Evolutionary conservation across 176 grass and related monocot genomes (phyloP).

Genomic region (Phoenix dactylifera): DNA sequence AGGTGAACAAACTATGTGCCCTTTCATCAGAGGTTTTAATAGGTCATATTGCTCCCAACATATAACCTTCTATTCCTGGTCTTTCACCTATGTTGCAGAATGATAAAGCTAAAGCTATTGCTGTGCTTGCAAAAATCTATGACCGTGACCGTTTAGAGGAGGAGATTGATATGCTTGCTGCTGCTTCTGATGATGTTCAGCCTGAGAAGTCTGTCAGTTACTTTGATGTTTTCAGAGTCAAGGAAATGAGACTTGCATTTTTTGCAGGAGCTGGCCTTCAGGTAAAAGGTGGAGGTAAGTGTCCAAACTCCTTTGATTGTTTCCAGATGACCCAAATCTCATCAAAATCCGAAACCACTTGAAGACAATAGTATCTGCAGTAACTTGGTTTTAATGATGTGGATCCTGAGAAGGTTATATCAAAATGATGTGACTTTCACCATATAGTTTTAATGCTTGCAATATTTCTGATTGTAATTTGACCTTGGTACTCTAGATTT

Average conservation of each 20-base stretch:
- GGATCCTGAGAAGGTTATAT: too few relatives aligned
- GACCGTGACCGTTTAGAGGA: slow-evolving; percentile 56
- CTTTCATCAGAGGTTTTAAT: too few relatives aligned
- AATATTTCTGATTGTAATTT: too few relatives aligned
- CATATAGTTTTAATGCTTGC: too few relatives aligned
- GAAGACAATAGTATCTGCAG: too few relatives aligned
- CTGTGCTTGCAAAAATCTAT: slow-evolving; percentile 72
- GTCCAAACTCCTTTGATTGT: neutral
- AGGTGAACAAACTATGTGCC: slow-evolving; percentile 34
- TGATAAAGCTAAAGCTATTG: slow-evolving; percentile 72
- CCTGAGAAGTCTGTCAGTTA: slow-evolving; percentile 44
- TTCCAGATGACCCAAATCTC: neutral
- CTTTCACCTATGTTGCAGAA: slow-evolving; percentile 29
- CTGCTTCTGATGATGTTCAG: slow-evolving; percentile 48
- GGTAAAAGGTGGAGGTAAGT: slow-evolving; percentile 26
- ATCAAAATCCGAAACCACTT: too few relatives aligned
- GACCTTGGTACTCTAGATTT: too few relatives aligned
- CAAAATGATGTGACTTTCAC: too few relatives aligned
- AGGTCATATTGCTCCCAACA: too few relatives aligned
- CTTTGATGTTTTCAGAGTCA: slow-evolving; percentile 66
- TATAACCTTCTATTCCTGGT: too few relatives aligned
- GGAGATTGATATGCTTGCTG: slow-evolving; percentile 66
- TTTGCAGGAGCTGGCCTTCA: slow-evolving; percentile 90
- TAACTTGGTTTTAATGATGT: too few relatives aligned
- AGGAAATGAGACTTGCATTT: slow-evolving; percentile 89